Conservation (phyloP, 331 rosid genomes). For the Acacia concinna region DNA sequence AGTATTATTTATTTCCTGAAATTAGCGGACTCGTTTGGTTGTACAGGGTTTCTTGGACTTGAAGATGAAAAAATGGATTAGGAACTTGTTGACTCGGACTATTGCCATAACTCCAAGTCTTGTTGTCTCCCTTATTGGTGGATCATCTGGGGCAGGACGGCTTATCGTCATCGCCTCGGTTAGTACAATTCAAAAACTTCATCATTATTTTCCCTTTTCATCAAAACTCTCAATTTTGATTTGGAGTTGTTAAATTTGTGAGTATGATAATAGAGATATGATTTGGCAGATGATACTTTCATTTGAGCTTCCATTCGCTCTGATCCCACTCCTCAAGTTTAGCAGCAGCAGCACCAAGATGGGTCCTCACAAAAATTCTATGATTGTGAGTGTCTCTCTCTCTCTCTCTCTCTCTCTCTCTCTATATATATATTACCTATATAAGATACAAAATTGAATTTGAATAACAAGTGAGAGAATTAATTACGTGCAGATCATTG, state of each 20-base stretch:
- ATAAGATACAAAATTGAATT: background rate
- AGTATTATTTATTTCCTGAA: background rate
- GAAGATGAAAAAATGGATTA: background rate
- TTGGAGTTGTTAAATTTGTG: background rate
- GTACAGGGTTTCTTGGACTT: background rate
- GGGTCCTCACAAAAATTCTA: conserved; percentile 94
- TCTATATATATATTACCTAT: no score
- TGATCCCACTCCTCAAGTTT: conserved; percentile 92
- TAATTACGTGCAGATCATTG: conserved; percentile 54
- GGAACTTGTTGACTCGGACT: background rate
- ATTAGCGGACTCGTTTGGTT: background rate
- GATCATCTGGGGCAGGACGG: background rate
- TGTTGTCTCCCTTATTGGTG: background rate
- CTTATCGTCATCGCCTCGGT: conserved; percentile 57
- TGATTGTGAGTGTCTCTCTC: conserved; percentile 37
- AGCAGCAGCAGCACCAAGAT: conserved; percentile 76
- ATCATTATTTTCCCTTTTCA: background rate
- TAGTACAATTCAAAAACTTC: conserved; percentile 25
- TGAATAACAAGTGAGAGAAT: conserved; percentile 27
- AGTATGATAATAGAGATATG: background rate
- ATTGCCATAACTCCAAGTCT: background rate
- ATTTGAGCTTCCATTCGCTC: conserved; percentile 87
- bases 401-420: no score
- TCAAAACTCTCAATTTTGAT: background rate
- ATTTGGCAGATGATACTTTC: conserved; percentile 85